Percentiles rank a stretch among this genome's conserved stretches.
Conservation (phyloP, 2,329 filamentous ascomycete species). For the Colletotrichum agaves region DNA sequence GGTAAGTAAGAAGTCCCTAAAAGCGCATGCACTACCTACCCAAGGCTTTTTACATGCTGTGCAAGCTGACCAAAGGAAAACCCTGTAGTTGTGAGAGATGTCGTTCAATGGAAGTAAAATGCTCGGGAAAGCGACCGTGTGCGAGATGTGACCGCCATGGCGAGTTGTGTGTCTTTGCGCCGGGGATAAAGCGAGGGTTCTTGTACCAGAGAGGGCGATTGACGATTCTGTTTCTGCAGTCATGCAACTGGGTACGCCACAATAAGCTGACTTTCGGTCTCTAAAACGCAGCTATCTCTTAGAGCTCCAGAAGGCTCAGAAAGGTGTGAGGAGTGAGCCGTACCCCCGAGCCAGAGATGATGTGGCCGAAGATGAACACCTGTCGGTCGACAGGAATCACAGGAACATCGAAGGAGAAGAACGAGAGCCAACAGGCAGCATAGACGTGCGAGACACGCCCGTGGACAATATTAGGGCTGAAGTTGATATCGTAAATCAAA, state of each 20-base stretch:
- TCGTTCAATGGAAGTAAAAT: slow-evolving; percentile 2
- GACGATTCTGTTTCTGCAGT: background rate
- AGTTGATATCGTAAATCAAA: too few species aligned
- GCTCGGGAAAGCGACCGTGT: background rate
- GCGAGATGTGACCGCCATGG: background rate
- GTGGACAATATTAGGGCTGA: too few species aligned
- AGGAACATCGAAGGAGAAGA: too few species aligned
- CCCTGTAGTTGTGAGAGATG: background rate
- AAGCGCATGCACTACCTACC: background rate
- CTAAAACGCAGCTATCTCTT: background rate
- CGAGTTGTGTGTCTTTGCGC: background rate
- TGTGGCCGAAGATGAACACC: too few species aligned
- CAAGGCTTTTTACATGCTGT: background rate
- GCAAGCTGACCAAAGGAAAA: background rate
- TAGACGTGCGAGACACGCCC: too few species aligned
- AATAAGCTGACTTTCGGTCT: background rate
- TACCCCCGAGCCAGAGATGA: accelerated
- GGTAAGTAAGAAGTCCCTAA: background rate
- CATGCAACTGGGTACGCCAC: background rate
- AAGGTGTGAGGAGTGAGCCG: background rate
- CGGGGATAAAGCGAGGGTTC: background rate
- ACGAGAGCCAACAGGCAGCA: too few species aligned
- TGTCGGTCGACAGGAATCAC: too few species aligned
- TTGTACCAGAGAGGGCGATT: background rate
- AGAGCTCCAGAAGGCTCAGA: background rate